Conservation (phyloP, 192 early-diverging fungal species). For the Gonapodya sp. region DNA sequence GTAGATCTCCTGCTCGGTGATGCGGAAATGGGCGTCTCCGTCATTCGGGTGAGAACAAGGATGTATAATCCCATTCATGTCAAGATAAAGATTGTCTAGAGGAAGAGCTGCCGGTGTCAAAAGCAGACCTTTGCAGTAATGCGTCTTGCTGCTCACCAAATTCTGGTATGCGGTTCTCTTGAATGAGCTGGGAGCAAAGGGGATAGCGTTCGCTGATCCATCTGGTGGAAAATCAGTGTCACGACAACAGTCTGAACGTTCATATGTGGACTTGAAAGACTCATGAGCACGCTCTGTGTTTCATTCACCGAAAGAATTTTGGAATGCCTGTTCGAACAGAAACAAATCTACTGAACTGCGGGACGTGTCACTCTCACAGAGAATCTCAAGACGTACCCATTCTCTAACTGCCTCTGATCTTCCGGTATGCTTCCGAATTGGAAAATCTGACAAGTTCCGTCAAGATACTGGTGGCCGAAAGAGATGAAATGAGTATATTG, state of each 20-base stretch:
- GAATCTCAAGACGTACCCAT: too few species aligned
- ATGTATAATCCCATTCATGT: constrained; percentile 99
- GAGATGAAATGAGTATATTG: too few species aligned
- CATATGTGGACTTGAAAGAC: too few species aligned
- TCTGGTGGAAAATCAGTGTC: neutral
- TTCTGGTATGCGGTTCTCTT: constrained; percentile 86
- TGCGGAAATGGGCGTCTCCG: constrained; percentile 70
- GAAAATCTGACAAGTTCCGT: too few species aligned
- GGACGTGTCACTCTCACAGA: too few species aligned
- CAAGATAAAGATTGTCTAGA: constrained; percentile 93
- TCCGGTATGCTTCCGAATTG: too few species aligned
- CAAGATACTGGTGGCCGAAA: too few species aligned
- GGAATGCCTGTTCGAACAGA: neutral
- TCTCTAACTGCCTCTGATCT: too few species aligned
- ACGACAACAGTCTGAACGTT: neutral
- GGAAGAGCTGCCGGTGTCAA: constrained; percentile 51
- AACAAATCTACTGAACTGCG: too few species aligned
- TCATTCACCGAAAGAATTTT: neutral
- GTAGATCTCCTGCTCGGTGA: constrained; percentile 91
- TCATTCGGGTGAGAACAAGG: constrained; percentile 93
- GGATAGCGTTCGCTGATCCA: constrained; percentile 52
- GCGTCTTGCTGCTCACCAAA: constrained; percentile 52
- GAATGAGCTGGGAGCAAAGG: constrained; percentile 80
- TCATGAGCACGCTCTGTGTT: neutral
- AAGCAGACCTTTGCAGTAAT: neutral